Conservation (phyloP, 495 filamentous ascomycete species). For the Gamarada debralockiae region DNA sequence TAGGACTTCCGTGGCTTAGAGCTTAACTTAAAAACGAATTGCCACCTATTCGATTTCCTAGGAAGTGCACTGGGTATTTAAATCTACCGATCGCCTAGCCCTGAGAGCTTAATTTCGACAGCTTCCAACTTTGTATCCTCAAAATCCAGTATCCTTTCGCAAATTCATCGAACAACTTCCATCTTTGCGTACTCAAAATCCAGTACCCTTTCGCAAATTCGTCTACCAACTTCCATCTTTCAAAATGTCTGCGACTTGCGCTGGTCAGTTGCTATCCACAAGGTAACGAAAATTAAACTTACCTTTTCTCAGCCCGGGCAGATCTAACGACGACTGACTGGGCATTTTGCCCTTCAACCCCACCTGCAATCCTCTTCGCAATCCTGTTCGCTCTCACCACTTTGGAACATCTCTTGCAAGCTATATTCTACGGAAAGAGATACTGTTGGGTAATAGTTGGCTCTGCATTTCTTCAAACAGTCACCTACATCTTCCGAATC, state of each 20-base stretch:
- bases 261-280: background rate
- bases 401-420: constrained; percentile 28
- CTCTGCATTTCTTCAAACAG: constrained; percentile 29
- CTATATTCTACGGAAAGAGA: constrained; percentile 24
- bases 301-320: background rate
- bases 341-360: constrained; percentile 25
- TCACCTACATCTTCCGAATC: constrained; percentile 33
- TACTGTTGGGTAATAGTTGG: constrained; percentile 53
- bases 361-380: constrained; percentile 31
- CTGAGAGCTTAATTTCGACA: background rate
- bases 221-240: background rate
- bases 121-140: background rate
- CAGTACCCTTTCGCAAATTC: background rate
- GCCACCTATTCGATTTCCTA: background rate
- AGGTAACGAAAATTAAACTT: background rate
- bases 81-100: background rate
- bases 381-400: constrained; percentile 31
- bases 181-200: background rate
- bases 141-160: background rate
- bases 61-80: background rate
- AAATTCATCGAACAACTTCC: background rate
- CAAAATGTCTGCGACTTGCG: background rate
- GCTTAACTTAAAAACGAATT: background rate
- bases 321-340: constrained; percentile 22
- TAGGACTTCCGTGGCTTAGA: background rate